Evolutionary conservation across 2,329 filamentous ascomycete species (phyloP).

Genomic region (Fusarium buxicola): DNA sequence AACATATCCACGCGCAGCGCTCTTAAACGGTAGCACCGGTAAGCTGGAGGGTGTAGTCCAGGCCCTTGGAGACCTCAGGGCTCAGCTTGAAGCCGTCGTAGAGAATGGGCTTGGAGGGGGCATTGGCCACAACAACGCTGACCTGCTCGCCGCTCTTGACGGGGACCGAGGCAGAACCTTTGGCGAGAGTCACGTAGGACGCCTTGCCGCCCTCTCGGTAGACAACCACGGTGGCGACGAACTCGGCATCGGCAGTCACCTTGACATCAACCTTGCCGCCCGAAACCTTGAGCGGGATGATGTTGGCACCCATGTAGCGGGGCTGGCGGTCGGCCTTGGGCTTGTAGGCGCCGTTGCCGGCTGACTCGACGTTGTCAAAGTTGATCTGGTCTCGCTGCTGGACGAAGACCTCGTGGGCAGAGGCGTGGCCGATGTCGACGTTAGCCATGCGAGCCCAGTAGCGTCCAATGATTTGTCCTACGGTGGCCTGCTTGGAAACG

Average conservation of each 20-base stretch:
- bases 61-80: constrained; percentile 51
- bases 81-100: constrained; percentile 58
- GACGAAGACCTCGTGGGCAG: constrained; percentile 54
- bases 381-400: constrained; percentile 51
- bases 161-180: constrained; percentile 50
- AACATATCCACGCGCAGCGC: background rate
- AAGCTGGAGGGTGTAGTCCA: constrained; percentile 54
- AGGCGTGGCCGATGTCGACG: constrained; percentile 60
- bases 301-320: constrained; percentile 63
- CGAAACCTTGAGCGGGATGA: constrained; percentile 56
- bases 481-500: constrained; percentile 48
- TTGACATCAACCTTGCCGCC: constrained; percentile 48
- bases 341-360: constrained; percentile 53
- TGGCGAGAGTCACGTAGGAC: constrained; percentile 52
- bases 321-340: constrained; percentile 57
- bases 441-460: constrained; percentile 67
- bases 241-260: constrained; percentile 51
- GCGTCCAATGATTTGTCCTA: constrained; percentile 57
- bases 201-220: constrained; percentile 43
- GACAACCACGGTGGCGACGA: constrained; percentile 57
- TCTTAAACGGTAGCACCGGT: constrained; percentile 46
- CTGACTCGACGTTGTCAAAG: constrained; percentile 56
- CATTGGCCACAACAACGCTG: constrained; percentile 61
- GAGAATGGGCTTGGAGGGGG: constrained; percentile 55
- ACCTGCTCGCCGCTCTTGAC: constrained; percentile 56